Conservation (phyloP, 2,329 filamentous ascomycete species). For the Diaporthe citriasiana region DNA sequence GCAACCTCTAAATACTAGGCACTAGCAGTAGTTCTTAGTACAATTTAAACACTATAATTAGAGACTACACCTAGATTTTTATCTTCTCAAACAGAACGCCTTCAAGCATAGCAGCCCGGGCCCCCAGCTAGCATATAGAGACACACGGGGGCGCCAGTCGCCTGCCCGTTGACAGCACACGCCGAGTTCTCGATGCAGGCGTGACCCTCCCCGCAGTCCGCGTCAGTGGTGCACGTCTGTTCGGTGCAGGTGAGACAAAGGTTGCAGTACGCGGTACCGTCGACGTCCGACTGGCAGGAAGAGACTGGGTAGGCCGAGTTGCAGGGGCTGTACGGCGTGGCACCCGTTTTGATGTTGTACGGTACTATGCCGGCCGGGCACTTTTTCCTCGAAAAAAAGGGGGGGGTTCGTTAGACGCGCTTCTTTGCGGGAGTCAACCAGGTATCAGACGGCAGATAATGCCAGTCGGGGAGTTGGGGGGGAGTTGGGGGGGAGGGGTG, state of each 20-base stretch:
- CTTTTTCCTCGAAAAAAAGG: not conserved
- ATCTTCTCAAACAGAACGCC: not conserved
- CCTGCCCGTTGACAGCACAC: constrained; percentile 30
- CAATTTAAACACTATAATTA: not conserved
- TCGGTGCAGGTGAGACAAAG: constrained; percentile 32
- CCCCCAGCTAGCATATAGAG: constrained; percentile 41
- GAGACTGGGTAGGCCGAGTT: constrained; percentile 36
- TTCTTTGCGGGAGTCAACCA: not conserved
- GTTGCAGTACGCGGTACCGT: constrained; percentile 41
- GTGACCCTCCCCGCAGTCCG: constrained; percentile 36
- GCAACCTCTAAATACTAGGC: too few relatives aligned
- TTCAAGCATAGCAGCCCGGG: constrained; percentile 35
- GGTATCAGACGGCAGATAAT: not conserved
- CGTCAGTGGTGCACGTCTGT: constrained; percentile 35
- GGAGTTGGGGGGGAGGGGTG: fast-evolving
- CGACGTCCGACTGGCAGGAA: constrained; percentile 37
- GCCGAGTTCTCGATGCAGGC: constrained; percentile 41
- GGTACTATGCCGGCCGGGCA: constrained; percentile 40
- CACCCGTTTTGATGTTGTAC: constrained; percentile 35
- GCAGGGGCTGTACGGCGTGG: constrained; percentile 39
- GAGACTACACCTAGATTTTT: not conserved
- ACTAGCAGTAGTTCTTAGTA: not conserved
- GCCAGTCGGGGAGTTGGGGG: not conserved
- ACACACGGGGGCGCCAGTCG: constrained; percentile 37
- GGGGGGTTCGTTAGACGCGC: not conserved